These are phyloP conservation scores for Leccinum imitatum DNA, from an alignment of 768 basidiomycete species.

Conservation along the genomic window DNA sequence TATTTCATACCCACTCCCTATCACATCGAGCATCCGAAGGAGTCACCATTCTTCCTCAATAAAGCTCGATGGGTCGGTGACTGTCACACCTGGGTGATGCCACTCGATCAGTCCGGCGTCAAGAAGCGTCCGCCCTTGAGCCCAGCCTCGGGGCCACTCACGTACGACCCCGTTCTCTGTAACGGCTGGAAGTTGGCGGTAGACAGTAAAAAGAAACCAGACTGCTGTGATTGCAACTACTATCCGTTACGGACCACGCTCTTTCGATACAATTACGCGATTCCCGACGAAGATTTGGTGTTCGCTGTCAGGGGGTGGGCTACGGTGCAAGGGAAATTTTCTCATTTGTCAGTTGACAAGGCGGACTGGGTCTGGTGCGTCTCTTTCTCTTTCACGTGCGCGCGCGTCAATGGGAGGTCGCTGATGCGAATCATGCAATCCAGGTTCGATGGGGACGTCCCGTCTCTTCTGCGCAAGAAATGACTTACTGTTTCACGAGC, in stretches of 20 bases:
- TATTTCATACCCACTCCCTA: constrained; percentile 5
- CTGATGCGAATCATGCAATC: background rate
- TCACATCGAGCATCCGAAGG: background rate
- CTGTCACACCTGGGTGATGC: constrained; percentile 30
- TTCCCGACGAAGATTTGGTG: constrained; percentile 12
- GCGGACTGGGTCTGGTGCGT: constrained; percentile 25
- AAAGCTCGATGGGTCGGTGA: constrained; percentile 35
- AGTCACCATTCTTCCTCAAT: constrained; percentile 20
- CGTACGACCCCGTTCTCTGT: constrained; percentile 15
- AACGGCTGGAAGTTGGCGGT: constrained; percentile 21
- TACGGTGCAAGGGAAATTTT: background rate
- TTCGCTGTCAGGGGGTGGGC: constrained; percentile 8
- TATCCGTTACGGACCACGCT: constrained; percentile 16
- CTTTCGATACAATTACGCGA: constrained; percentile 28
- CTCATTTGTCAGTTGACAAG: background rate
- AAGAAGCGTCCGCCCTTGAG: constrained; percentile 12
- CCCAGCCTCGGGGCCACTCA: constrained; percentile 10
- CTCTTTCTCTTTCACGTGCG: background rate
- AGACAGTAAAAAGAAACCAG: fast-evolving
- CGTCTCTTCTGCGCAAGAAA: constrained; percentile 5
- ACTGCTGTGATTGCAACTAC: background rate
- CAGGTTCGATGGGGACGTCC: constrained; percentile 27
- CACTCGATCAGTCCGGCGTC: constrained; percentile 24
- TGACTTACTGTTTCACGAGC: background rate
- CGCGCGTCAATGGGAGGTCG: no score